Conservation (phyloP, 352 stramenopile species). For the Pythium phragmitis region DNA sequence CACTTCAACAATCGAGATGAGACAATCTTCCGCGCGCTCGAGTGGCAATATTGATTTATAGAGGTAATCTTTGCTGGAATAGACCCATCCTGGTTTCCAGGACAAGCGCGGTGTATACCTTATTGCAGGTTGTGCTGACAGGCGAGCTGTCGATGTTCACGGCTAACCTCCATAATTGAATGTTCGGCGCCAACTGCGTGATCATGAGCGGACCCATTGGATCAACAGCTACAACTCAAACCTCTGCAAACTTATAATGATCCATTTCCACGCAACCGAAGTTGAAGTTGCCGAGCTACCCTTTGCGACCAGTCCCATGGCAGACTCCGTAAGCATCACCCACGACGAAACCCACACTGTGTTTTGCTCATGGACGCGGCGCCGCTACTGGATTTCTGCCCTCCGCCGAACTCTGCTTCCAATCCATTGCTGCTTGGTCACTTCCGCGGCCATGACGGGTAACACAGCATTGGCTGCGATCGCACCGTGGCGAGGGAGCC, state of each 20-base stretch:
- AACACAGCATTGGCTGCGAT: no score
- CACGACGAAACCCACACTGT: not conserved
- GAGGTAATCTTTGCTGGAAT: not conserved
- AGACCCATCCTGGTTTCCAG: no score
- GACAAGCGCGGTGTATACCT: not conserved
- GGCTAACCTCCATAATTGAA: no score
- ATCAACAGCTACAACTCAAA: no score
- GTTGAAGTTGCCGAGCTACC: no score
- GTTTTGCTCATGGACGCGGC: not conserved
- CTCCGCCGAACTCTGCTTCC: not conserved
- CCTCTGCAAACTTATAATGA: no score
- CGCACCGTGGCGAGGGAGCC: not conserved
- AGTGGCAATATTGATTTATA: not conserved
- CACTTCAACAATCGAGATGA: not conserved
- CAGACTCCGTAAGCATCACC: no score
- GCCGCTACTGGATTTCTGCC: constrained; percentile 5
- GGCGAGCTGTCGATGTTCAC: no score
- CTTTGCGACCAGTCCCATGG: no score
- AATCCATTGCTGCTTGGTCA: not conserved
- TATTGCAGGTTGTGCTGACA: not conserved
- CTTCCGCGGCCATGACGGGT: not conserved
- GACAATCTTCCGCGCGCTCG: not conserved
- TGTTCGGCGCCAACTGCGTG: no score
- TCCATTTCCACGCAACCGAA: no score
- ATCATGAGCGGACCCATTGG: no score